Evolutionary conservation across 257 asterid genomes (phyloP).

Genomic region (Fraxinus excelsior): DNA sequence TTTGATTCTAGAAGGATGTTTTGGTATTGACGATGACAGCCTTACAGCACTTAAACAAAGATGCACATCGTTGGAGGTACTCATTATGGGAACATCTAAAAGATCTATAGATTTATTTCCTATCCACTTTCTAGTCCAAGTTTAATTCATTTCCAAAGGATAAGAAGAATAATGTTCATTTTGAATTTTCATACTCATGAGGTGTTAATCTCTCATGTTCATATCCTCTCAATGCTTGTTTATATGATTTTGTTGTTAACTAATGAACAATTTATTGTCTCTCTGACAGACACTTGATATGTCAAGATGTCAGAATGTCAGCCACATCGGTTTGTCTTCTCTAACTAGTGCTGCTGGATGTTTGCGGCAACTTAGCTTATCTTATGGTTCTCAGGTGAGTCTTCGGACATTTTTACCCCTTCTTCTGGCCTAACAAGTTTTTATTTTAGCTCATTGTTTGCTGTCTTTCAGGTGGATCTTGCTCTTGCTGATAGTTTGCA

Average conservation of each 20-base stretch:
- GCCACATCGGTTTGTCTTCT: slow-evolving; percentile 72
- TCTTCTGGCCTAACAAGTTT: neutral
- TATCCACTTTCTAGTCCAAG: neutral
- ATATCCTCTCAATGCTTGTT: neutral
- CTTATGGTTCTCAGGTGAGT: slow-evolving; percentile 77
- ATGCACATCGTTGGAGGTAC: slow-evolving; percentile 74
- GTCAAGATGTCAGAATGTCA: slow-evolving; percentile 83
- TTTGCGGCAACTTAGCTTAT: slow-evolving; percentile 64
- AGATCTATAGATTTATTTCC: neutral
- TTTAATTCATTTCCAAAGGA: neutral
- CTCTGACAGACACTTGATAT: slow-evolving; percentile 75
- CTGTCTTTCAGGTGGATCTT: slow-evolving; percentile 63
- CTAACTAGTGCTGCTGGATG: slow-evolving; percentile 61
- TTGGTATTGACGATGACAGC: slow-evolving; percentile 76
- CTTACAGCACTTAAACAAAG: slow-evolving; percentile 64
- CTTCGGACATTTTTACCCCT: slow-evolving; percentile 8
- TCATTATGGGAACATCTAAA: slow-evolving; percentile 1
- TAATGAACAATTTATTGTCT: slow-evolving; percentile 11
- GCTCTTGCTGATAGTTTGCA: slow-evolving; percentile 79
- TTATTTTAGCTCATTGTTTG: slow-evolving; percentile 15
- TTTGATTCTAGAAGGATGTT: slow-evolving; percentile 83
- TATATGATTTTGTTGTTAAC: neutral
- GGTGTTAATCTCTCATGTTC: neutral
- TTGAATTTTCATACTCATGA: no score
- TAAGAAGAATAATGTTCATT: no score